Evolutionary conservation across 768 basidiomycete genomes (phyloP).

Genomic region (Gymnopilus dilepis): DNA sequence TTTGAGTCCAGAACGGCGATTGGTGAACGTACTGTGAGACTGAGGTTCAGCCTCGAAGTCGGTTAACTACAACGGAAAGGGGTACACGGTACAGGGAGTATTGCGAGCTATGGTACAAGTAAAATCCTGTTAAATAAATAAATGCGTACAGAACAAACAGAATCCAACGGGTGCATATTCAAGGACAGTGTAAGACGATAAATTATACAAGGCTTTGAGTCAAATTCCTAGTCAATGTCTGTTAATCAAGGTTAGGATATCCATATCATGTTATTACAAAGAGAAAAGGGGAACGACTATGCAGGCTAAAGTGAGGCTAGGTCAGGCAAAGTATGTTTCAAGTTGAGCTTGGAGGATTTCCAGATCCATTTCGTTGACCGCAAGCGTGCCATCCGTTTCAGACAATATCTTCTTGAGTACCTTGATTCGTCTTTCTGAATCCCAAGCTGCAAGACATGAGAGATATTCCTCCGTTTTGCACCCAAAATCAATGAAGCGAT

Average conservation of each 20-base stretch:
- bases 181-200: background rate
- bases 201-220: background rate
- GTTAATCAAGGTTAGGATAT: background rate
- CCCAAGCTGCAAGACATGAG: conserved; percentile 1
- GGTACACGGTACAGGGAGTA: too few species aligned
- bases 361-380: background rate
- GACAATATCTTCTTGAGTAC: background rate
- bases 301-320: too few species aligned
- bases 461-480: conserved; percentile 1
- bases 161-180: too few species aligned
- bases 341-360: background rate
- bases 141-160: too few species aligned
- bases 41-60: too few species aligned
- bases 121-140: too few species aligned
- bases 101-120: too few species aligned
- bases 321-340: background rate
- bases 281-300: too few species aligned
- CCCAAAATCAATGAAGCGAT: conserved; percentile 9
- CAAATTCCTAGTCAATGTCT: background rate
- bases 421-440: background rate
- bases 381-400: background rate
- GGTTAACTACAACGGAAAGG: too few species aligned
- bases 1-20: too few species aligned
- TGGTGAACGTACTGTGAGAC: too few species aligned
- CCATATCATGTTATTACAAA: too few species aligned